Evolutionary conservation across 2,329 filamentous ascomycete genomes (phyloP).

Genomic region (Chaetomium sp.): DNA sequence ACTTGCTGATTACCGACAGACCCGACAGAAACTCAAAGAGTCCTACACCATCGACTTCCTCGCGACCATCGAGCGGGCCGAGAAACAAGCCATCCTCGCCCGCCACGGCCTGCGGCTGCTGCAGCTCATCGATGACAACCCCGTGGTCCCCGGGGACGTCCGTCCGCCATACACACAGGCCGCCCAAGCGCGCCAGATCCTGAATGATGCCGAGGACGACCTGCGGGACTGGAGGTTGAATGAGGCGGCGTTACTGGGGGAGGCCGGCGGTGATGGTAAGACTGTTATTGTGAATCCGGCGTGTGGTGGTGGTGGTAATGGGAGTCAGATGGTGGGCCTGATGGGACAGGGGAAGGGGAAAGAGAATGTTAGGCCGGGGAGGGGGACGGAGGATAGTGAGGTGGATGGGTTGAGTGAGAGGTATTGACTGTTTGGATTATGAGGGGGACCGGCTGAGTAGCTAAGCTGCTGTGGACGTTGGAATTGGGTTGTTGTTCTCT

Average conservation of each 20-base stretch:
- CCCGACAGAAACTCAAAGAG: slow-evolving; percentile 92
- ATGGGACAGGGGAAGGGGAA: not conserved
- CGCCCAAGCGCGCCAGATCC: slow-evolving; percentile 68
- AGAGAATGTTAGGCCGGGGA: not conserved
- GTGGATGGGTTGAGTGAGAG: not conserved
- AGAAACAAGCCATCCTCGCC: slow-evolving; percentile 93
- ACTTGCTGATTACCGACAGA: slow-evolving; percentile 43
- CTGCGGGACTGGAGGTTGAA: slow-evolving; percentile 62
- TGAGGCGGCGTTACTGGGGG: not conserved
- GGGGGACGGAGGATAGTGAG: not conserved
- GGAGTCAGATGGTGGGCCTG: slow-evolving; percentile 2
- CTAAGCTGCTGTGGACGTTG: too few species aligned
- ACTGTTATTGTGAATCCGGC: not conserved
- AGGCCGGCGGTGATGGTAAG: slow-evolving; percentile 2
- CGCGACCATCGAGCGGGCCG: slow-evolving; percentile 88
- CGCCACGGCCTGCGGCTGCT: slow-evolving; percentile 82
- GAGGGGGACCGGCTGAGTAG: too few species aligned
- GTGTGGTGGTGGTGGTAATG: not conserved
- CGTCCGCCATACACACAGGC: slow-evolving; percentile 61
- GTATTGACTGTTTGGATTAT: not conserved
- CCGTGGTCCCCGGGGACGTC: slow-evolving; percentile 78
- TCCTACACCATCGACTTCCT: slow-evolving; percentile 84
- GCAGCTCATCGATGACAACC: slow-evolving; percentile 79
- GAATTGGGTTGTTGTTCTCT: too few species aligned
- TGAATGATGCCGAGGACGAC: slow-evolving; percentile 89